Conservation (phyloP, 192 early-diverging fungal species). For the Spinellus fusiger region DNA sequence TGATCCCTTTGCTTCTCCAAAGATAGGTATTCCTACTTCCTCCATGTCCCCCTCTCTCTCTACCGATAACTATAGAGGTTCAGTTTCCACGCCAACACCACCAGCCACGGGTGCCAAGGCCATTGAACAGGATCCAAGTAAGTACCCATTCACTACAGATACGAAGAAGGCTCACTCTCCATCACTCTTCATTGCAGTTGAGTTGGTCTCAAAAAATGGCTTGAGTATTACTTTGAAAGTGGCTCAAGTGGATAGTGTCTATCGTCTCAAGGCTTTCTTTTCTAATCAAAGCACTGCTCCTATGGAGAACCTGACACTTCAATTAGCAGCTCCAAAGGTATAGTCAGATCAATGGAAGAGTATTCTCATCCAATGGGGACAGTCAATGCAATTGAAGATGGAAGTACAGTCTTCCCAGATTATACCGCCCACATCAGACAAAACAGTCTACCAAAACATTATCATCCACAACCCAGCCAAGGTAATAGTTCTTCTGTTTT, state of each 20-base stretch:
- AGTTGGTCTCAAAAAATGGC: constrained; percentile 41
- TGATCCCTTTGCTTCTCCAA: neutral
- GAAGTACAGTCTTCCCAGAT: constrained; percentile 38
- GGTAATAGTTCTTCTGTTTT: neutral
- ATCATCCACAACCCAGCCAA: constrained; percentile 28
- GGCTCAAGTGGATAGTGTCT: constrained; percentile 9
- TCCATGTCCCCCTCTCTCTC: neutral
- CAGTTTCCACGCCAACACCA: constrained; percentile 1
- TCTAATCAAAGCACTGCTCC: constrained; percentile 40
- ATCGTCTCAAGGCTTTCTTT: constrained; percentile 37
- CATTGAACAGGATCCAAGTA: constrained; percentile 3
- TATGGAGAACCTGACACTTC: constrained; percentile 34
- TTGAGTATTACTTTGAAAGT: constrained; percentile 36
- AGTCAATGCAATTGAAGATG: constrained; percentile 40
- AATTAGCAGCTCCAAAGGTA: constrained; percentile 44
- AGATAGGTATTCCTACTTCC: neutral
- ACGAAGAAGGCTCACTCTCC: neutral
- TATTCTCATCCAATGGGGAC: too few relatives aligned
- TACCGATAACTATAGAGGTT: neutral
- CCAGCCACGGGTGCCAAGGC: constrained; percentile 2
- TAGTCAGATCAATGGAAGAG: neutral
- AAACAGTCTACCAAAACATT: constrained; percentile 34
- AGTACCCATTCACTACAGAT: neutral
- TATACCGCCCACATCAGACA: constrained; percentile 30
- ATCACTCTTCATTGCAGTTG: constrained; percentile 8